Evolutionary conservation across 1,284 basidiomycete genomes (phyloP).

Genomic region (Volvariella surrecta): DNA sequence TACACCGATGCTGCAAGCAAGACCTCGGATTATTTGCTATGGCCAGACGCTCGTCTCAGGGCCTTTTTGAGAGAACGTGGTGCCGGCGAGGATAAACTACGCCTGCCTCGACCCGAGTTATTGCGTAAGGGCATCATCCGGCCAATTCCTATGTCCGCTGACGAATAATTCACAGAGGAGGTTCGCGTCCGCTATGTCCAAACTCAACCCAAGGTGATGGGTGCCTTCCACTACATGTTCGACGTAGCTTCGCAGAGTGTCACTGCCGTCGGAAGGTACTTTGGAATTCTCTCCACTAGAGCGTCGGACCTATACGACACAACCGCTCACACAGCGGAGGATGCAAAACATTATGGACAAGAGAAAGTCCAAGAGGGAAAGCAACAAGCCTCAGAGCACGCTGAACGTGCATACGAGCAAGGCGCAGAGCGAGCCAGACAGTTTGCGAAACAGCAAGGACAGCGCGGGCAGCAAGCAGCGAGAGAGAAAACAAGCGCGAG

Average conservation of each 20-base stretch:
- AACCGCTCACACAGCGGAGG: too few relatives aligned
- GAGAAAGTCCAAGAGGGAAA: too few relatives aligned
- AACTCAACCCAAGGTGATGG: constrained; percentile 46
- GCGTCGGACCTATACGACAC: too few relatives aligned
- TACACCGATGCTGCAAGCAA: constrained; percentile 33
- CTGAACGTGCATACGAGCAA: too few relatives aligned
- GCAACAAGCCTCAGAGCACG: too few relatives aligned
- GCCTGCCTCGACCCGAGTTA: constrained; percentile 57
- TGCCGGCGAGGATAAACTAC: constrained; percentile 57
- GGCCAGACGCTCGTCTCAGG: constrained; percentile 85
- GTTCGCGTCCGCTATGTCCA: constrained; percentile 74
- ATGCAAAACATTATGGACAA: too few relatives aligned
- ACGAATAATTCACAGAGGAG: constrained; percentile 40
- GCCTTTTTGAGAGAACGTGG: constrained; percentile 74
- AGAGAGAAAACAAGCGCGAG: too few relatives aligned
- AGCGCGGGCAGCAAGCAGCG: too few relatives aligned
- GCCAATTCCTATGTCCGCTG: constrained; percentile 5
- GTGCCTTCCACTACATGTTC: constrained; percentile 27
- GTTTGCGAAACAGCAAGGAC: too few relatives aligned
- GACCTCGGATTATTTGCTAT: constrained; percentile 64
- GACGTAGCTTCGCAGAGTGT: constrained; percentile 1
- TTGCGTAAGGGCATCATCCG: constrained; percentile 40
- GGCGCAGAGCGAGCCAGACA: too few relatives aligned
- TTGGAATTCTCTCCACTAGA: not conserved
- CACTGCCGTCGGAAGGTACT: not conserved